Conservation (phyloP, 1,284 basidiomycete genomes). For the Ganoderma resinaceum region DNA sequence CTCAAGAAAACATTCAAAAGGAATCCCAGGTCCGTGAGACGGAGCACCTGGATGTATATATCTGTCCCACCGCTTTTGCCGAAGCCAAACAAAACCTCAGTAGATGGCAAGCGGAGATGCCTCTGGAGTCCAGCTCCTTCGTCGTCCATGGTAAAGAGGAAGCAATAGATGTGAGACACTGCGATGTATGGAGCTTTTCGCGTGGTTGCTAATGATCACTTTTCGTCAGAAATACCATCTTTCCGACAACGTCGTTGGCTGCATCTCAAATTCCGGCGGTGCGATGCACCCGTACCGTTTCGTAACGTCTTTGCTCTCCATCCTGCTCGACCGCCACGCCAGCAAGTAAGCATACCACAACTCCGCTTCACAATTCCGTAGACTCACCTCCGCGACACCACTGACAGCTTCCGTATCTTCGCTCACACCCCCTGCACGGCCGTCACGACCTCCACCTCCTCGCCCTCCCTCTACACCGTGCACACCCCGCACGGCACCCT, state of each 20-base stretch:
- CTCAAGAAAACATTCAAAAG: conserved; percentile 53
- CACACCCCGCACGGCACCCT: conserved; percentile 63
- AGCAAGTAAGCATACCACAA: conserved; percentile 40
- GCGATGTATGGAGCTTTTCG: neutral
- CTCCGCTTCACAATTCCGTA: neutral
- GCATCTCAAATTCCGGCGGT: conserved; percentile 48
- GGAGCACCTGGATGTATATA: conserved; percentile 51
- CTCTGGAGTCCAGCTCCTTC: conserved; percentile 45
- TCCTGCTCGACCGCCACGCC: conserved; percentile 44
- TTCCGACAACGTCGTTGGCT: conserved; percentile 45
- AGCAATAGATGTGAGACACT: conserved; percentile 43
- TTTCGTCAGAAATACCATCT: conserved; percentile 45
- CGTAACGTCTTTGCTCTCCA: conserved; percentile 51
- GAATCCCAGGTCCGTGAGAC: conserved; percentile 50
- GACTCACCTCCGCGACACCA: neutral
- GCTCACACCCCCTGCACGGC: conserved; percentile 50
- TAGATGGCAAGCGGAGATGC: conserved; percentile 47
- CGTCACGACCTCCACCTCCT: conserved; percentile 34
- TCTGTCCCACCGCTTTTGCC: conserved; percentile 41
- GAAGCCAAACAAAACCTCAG: conserved; percentile 43
- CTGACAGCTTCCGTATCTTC: conserved; percentile 47
- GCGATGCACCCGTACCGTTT: conserved; percentile 55
- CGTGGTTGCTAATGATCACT: neutral
- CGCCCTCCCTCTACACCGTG: conserved; percentile 44
- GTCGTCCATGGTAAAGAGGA: conserved; percentile 41